Conservation (phyloP, 805 yeast species). For the Martiniozyma abietophila region DNA sequence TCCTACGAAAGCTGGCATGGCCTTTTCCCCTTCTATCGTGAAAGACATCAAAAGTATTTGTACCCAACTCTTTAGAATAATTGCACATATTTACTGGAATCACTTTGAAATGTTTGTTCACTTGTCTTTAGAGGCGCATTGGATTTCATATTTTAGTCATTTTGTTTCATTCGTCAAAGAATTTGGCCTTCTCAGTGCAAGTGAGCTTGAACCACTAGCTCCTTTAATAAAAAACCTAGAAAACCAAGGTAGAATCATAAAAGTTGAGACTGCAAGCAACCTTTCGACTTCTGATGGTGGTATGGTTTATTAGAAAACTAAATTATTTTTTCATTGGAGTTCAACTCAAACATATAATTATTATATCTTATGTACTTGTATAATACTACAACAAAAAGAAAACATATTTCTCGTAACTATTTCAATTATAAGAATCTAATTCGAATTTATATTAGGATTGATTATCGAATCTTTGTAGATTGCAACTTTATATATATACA, state of each 20-base stretch:
- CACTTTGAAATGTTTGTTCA: conserved; percentile 94
- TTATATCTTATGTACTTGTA: too few relatives aligned
- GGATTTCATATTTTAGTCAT: conserved; percentile 96
- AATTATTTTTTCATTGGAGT: too few relatives aligned
- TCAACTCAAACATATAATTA: too few relatives aligned
- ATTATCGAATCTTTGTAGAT: too few relatives aligned
- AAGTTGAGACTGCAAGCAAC: conserved; percentile 8
- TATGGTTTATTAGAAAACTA: conserved; percentile 5
- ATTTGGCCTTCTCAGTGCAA: conserved; percentile 68
- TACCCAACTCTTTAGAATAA: conserved; percentile 88
- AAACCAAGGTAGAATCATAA: conserved; percentile 68
- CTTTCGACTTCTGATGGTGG: conserved; percentile 4
- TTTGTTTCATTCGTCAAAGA: conserved; percentile 81
- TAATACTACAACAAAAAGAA: too few relatives aligned
- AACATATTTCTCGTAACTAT: too few relatives aligned
- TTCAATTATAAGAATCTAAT: too few relatives aligned
- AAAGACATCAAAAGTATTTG: conserved; percentile 80
- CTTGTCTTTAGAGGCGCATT: conserved; percentile 87
- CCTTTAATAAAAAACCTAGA: conserved; percentile 75
- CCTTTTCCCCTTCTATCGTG: conserved; percentile 80
- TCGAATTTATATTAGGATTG: too few relatives aligned
- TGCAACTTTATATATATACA: too few relatives aligned
- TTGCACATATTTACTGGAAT: conserved; percentile 90
- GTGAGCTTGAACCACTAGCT: conserved; percentile 70
- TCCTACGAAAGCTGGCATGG: conserved; percentile 84